A percentile compares a stretch with the other conserved stretches of the same genome.
These are phyloP conservation scores for Aspergillus hancockii DNA, from an alignment of 495 filamentous ascomycete genomes.

Conservation along the genomic window DNA sequence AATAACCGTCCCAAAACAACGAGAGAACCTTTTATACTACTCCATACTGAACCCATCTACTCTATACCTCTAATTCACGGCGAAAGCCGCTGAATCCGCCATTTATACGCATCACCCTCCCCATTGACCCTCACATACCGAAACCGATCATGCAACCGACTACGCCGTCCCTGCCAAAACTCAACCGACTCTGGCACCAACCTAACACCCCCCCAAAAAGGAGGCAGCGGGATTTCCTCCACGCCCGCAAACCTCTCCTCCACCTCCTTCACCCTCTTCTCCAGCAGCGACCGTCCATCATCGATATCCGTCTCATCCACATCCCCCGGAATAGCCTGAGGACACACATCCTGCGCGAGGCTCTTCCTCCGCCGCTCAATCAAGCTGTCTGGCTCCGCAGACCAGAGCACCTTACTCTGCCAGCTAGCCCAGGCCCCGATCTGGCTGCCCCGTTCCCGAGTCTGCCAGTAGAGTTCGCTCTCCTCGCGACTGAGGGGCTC, in stretches of 20 bases:
- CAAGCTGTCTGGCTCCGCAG: slow-evolving; percentile 31
- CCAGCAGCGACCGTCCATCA: slow-evolving; percentile 65
- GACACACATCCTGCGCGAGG: slow-evolving; percentile 35
- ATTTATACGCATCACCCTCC: slow-evolving; percentile 57
- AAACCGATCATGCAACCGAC: slow-evolving; percentile 91
- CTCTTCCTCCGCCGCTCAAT: slow-evolving; percentile 34
- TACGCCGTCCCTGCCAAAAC: slow-evolving; percentile 93
- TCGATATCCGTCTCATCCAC: slow-evolving; percentile 61
- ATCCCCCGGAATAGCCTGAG: slow-evolving; percentile 46
- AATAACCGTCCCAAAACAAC: no score
- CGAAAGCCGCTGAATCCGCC: slow-evolving; percentile 43
- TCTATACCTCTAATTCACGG: slow-evolving; percentile 26
- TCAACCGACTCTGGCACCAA: slow-evolving; percentile 83
- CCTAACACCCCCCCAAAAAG: slow-evolving; percentile 92
- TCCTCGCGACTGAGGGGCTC: slow-evolving; percentile 70
- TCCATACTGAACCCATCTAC: neutral
- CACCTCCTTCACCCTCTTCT: slow-evolving; percentile 67
- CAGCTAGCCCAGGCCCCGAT: slow-evolving; percentile 92
- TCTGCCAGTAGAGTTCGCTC: slow-evolving; percentile 86
- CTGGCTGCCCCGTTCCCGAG: slow-evolving; percentile 72
- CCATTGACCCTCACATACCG: slow-evolving; percentile 70
- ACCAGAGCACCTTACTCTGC: slow-evolving; percentile 73
- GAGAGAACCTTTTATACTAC: no score
- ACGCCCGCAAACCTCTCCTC: slow-evolving; percentile 69
- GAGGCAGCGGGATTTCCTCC: slow-evolving; percentile 83